A percentile compares a stretch with the other conserved stretches of the same genome.
phyloP scores from a whole-genome alignment of 2,329 filamentous ascomycete species.

The Ophiostoma populinum region DNA sequence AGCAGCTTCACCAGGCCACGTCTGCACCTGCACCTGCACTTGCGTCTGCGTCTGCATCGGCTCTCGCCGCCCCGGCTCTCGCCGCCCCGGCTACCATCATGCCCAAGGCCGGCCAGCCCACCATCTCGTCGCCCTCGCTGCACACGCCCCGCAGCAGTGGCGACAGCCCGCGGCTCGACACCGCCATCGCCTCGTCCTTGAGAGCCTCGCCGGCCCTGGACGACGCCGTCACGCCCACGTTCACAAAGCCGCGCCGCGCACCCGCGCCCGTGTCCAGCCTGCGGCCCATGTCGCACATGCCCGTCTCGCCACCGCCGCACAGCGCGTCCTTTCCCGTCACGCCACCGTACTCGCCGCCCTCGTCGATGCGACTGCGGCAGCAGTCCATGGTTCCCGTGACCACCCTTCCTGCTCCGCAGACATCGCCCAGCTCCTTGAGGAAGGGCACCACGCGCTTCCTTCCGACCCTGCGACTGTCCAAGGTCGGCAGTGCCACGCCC shows the following conservation, averaged over 20 bases:
- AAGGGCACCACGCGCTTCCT: slow-evolving; percentile 4
- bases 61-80: too few relatives aligned
- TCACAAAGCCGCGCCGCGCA: slow-evolving; percentile 8
- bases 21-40: too few relatives aligned
- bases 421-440: too few relatives aligned
- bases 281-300: not conserved
- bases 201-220: not conserved
- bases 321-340: not conserved
- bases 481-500: not conserved
- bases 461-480: slow-evolving; percentile 1
- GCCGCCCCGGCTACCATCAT: too few relatives aligned
- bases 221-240: slow-evolving; percentile 5
- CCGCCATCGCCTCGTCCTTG: not conserved
- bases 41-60: too few relatives aligned
- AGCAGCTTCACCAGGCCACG: slow-evolving; percentile 2
- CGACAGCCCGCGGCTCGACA: not conserved
- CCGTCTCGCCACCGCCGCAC: not conserved
- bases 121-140: not conserved
- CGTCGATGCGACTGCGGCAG: too few relatives aligned
- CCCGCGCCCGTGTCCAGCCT: slow-evolving; percentile 1
- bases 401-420: not conserved
- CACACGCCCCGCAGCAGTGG: not conserved
- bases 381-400: too few relatives aligned
- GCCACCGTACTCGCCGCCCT: not conserved
- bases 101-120: not conserved